Conservation (phyloP, 2,329 filamentous ascomycete genomes). For the Stylonectria norvegica region DNA sequence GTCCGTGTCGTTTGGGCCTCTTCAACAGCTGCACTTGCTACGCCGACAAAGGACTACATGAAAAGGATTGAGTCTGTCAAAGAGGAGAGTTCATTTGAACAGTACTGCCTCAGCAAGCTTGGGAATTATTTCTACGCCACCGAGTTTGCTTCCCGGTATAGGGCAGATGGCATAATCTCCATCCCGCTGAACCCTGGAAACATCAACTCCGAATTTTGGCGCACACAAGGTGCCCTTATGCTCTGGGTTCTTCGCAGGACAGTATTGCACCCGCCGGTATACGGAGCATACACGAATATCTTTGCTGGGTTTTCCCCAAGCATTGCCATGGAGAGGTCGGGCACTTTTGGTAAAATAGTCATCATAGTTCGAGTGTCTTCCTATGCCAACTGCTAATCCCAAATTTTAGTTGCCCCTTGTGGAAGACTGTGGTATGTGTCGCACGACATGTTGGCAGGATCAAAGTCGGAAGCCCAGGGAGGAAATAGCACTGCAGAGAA, state of each 20-base stretch:
- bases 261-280: conserved; percentile 26
- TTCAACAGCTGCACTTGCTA: conserved; percentile 19
- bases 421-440: conserved; percentile 33
- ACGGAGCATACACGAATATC: conserved; percentile 47
- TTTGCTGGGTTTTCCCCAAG: conserved; percentile 45
- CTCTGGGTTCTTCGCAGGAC: conserved; percentile 16
- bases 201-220: conserved; percentile 36
- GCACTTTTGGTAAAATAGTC: conserved; percentile 17
- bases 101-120: conserved; percentile 31
- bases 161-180: conserved; percentile 28
- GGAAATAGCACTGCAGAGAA: conserved; percentile 31
- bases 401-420: conserved; percentile 35
- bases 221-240: conserved; percentile 20
- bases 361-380: background rate
- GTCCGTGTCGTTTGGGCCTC: conserved; percentile 35
- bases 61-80: conserved; percentile 19
- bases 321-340: conserved; percentile 32
- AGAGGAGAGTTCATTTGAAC: conserved; percentile 8
- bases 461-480: conserved; percentile 31
- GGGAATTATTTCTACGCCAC: conserved; percentile 32
- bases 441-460: conserved; percentile 26
- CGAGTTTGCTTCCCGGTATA: conserved; percentile 29
- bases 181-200: conserved; percentile 40
- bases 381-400: background rate
- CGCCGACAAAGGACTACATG: conserved; percentile 17